These are phyloP conservation scores for Eucalyptus tenuipes DNA, from an alignment of 345 rosid genomes.

Conservation along the genomic window DNA sequence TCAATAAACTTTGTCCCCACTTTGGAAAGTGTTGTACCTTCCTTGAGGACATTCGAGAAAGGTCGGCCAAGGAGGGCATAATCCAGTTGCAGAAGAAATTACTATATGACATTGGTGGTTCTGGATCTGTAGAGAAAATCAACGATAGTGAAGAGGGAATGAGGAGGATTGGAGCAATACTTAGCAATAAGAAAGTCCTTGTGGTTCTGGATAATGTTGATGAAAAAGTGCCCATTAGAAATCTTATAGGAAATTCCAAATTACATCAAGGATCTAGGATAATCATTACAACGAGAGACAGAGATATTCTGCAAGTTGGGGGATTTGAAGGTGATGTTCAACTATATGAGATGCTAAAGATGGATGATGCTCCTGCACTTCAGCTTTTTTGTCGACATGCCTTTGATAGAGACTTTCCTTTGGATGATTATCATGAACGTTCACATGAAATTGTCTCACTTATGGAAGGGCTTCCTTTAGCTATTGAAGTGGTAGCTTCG, in stretches of 20 bases:
- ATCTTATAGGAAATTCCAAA: background rate
- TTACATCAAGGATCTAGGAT: background rate
- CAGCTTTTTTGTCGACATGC: background rate
- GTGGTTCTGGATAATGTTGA: background rate
- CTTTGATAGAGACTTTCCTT: background rate
- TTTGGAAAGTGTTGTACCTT: background rate
- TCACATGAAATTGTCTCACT: background rate
- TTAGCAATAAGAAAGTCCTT: accelerated
- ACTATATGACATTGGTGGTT: background rate
- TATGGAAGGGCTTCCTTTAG: background rate
- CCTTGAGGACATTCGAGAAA: background rate
- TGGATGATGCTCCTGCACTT: background rate
- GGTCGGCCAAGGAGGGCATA: accelerated
- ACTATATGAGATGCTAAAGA: accelerated
- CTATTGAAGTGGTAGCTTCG: background rate
- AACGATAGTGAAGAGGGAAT: accelerated
- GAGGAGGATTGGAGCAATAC: accelerated
- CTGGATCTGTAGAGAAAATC: background rate
- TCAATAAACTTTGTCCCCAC: background rate
- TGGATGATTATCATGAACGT: accelerated
- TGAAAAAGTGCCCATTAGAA: accelerated
- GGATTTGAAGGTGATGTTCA: accelerated
- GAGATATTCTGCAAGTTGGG: accelerated
- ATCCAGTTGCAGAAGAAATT: background rate
- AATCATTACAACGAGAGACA: background rate